Base-by-base conservation (phyloP, 805 yeast genomes). In the Myxozyma monticola region DNA sequence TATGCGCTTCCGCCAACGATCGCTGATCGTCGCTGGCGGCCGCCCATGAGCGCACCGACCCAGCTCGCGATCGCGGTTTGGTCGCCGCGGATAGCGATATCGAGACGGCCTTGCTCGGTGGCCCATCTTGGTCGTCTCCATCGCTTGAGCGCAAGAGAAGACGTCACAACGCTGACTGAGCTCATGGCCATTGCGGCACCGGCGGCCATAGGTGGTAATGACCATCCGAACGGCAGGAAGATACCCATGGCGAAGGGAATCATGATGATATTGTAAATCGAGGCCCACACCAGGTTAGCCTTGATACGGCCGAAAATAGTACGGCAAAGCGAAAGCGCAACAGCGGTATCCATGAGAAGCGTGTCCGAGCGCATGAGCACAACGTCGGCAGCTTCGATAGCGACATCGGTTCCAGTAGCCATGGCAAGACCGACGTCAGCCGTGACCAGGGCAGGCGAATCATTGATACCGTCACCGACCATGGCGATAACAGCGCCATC, bases 381-480 rank as follows among this genome's bases (percentile, higher is more conserved):
- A 33, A 93, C 78, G 67, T 89, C 96, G 0, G 99, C 96, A n/a
- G 96, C 87, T 59, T 90, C 96, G 59, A 93, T 85, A 0, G 99
- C 98, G 60, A 93, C 87, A 62, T 93, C 98, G 0, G 98, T 87
- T 4, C 98, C 96, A 0, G 95, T 79, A 8, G 95, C 84, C 50
- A 95, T 80, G 9, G 98, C 93, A 61, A 95, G 81, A 21, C 99
- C 99, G 17, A 93, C 70, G 59, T 89, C 88, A 0, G 96, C 85
- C 48, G 84, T 77, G 1, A 88, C 95, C 48, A 93, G 75, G 0
- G 98, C 98, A 0, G 99, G 97, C 0, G 98, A 95, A 66, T 93
- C 99, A 67, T 93, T 93, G 59, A 93, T 87, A 52, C 99, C 99
- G 69, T 93, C 99, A 33, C 99, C 99, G 20, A 93, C 84, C 74